Conservation (phyloP, 2,329 filamentous ascomycete species). For the Cytospora piceae region DNA sequence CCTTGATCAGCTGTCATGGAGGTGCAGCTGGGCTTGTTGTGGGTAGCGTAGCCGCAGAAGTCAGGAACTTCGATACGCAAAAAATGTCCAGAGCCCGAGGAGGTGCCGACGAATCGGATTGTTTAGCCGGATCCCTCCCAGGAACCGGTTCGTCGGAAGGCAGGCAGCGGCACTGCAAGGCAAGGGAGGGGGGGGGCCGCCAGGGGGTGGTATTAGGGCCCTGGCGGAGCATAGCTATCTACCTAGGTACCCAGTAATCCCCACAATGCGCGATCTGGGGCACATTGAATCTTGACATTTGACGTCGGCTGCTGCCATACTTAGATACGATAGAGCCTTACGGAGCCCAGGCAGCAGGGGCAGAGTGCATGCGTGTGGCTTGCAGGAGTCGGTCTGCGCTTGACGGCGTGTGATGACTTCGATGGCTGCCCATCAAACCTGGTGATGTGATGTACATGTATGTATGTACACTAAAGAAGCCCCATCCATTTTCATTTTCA, state of each 20-base stretch:
- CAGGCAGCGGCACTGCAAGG: slow-evolving; percentile 19
- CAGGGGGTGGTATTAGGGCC: slow-evolving; percentile 9
- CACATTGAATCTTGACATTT: slow-evolving; percentile 6
- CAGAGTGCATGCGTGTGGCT: slow-evolving; percentile 12
- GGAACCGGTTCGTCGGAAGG: slow-evolving; percentile 16
- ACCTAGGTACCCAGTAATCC: slow-evolving; percentile 16
- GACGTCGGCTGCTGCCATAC: slow-evolving; percentile 18
- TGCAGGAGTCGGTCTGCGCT: slow-evolving; percentile 1
- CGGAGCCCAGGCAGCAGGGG: neutral
- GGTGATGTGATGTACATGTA: no score
- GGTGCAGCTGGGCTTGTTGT: slow-evolving; percentile 4
- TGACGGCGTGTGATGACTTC: neutral
- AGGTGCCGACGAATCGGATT: slow-evolving; percentile 17
- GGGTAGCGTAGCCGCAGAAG: neutral
- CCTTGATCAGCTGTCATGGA: slow-evolving; percentile 23
- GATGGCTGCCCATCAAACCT: neutral
- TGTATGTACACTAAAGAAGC: no score
- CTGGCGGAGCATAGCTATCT: neutral
- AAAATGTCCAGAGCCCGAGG: neutral
- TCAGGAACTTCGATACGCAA: neutral
- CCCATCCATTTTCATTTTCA: no score
- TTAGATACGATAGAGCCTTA: slow-evolving; percentile 18
- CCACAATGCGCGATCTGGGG: slow-evolving; percentile 29
- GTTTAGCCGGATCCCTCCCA: neutral
- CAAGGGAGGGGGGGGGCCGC: slow-evolving; percentile 10